A percentile compares a stretch with the other conserved stretches of the same genome.
Evolutionary conservation across 306 rosid genomes (phyloP).

Genomic region (Malus sylvestris): DNA sequence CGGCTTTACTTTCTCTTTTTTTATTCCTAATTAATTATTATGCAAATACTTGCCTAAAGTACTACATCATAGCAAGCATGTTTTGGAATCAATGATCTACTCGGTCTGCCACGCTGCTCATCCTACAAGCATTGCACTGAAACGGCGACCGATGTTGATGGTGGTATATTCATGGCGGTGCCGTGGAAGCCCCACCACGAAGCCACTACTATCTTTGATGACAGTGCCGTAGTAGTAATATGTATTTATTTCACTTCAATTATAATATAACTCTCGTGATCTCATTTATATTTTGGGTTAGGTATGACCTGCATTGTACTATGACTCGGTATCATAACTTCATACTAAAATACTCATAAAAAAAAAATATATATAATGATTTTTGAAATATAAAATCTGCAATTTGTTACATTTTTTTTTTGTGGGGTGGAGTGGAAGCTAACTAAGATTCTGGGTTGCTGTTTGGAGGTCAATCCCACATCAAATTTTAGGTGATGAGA

Average conservation of each 20-base stretch:
- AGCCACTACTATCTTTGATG: not conserved
- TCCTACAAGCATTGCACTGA: not conserved
- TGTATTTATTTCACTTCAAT: not conserved
- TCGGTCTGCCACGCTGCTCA: not conserved
- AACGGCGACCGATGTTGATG: not conserved
- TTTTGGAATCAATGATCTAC: not conserved
- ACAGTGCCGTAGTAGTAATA: not conserved
- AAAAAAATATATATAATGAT: not conserved
- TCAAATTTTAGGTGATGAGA: not conserved
- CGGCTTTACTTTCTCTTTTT: not conserved
- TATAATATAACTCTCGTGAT: not conserved
- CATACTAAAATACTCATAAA: not conserved
- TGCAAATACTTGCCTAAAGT: not conserved
- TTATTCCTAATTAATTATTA: not conserved
- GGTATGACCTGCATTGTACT: not conserved
- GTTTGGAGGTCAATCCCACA: constrained; percentile 1
- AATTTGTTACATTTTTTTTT: not conserved
- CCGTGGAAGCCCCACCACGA: constrained; percentile 7
- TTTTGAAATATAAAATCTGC: not conserved
- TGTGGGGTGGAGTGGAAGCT: constrained; percentile 21
- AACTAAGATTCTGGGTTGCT: constrained; percentile 16
- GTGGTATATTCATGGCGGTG: not conserved
- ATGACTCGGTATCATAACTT: not conserved
- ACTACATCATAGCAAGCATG: not conserved
- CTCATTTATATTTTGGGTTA: not conserved